Conservation (phyloP, 352 stramenopile species). For the Globisporangium heterothallicum region DNA sequence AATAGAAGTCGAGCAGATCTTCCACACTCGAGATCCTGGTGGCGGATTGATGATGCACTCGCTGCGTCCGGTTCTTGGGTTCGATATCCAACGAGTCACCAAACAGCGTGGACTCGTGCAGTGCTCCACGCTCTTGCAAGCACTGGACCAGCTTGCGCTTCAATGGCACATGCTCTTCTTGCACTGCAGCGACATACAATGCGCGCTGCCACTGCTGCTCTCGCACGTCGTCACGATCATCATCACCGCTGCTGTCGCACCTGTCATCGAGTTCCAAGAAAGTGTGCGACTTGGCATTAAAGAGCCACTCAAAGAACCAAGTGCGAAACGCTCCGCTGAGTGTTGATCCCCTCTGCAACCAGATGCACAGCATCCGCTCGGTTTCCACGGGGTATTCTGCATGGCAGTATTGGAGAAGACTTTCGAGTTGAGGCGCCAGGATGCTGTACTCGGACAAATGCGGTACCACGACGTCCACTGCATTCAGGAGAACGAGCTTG, state of each 20-base stretch:
- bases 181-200: conserved; percentile 25
- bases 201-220: conserved; percentile 29
- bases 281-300: conserved; percentile 4
- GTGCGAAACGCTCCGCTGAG: conserved; percentile 19
- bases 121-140: conserved; percentile 14
- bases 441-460: conserved; percentile 42
- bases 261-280: conserved; percentile 5
- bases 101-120: not conserved
- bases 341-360: conserved; percentile 18
- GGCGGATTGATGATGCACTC: not conserved
- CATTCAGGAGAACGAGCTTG: conserved; percentile 11
- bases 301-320: conserved; percentile 33
- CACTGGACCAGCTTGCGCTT: conserved; percentile 21
- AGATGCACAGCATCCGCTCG: conserved; percentile 20
- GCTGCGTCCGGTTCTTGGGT: not conserved
- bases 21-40: conserved; percentile 14
- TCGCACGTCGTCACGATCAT: conserved; percentile 3
- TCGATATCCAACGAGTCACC: no score
- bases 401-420: conserved; percentile 27
- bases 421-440: conserved; percentile 19
- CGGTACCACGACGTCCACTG: conserved; percentile 33
- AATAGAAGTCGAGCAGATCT: conserved; percentile 41
- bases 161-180: conserved; percentile 23
- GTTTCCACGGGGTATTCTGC: conserved; percentile 20
- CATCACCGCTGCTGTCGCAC: not conserved